phyloP scores from a whole-genome alignment of 768 basidiomycete species.

The Pluteus cervinus region DNA sequence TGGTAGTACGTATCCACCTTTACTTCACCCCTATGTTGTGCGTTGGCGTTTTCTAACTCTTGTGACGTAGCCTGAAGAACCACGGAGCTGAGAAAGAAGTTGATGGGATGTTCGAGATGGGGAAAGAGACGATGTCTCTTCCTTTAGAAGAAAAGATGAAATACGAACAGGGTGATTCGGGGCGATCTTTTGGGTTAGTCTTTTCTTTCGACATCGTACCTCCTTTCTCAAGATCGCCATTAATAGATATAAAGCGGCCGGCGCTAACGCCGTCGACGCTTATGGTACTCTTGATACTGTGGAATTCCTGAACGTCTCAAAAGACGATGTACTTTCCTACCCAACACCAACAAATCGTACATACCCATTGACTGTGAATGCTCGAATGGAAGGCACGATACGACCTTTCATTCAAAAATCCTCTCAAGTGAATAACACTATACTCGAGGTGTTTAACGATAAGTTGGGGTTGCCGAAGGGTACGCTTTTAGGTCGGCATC shows the following conservation, averaged over 20 bases:
- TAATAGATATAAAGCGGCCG: constrained; percentile 53
- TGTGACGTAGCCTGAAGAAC: constrained; percentile 40
- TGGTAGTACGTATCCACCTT: constrained; percentile 58
- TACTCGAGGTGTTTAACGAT: constrained; percentile 53
- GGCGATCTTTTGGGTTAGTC: constrained; percentile 32
- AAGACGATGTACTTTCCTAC: constrained; percentile 63
- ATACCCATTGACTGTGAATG: constrained; percentile 50
- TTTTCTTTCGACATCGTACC: not conserved
- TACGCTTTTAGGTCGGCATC: constrained; percentile 37
- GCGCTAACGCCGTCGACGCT: constrained; percentile 58
- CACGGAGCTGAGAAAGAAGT: constrained; percentile 45
- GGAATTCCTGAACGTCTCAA: constrained; percentile 63
- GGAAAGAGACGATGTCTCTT: constrained; percentile 45
- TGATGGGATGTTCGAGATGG: constrained; percentile 49
- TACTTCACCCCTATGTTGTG: not conserved
- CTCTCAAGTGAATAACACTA: constrained; percentile 43
- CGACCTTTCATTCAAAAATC: constrained; percentile 54
- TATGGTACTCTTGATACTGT: constrained; percentile 48
- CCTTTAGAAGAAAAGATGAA: constrained; percentile 52
- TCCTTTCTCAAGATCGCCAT: constrained; percentile 9
- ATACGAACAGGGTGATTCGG: constrained; percentile 50
- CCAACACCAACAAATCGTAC: constrained; percentile 45
- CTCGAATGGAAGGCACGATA: constrained; percentile 44
- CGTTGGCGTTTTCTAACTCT: constrained; percentile 2
- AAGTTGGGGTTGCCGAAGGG: constrained; percentile 48